Evolutionary conservation across 1,139 yeast species (phyloP).

Genomic region (Yamadazyma jaroonii): DNA sequence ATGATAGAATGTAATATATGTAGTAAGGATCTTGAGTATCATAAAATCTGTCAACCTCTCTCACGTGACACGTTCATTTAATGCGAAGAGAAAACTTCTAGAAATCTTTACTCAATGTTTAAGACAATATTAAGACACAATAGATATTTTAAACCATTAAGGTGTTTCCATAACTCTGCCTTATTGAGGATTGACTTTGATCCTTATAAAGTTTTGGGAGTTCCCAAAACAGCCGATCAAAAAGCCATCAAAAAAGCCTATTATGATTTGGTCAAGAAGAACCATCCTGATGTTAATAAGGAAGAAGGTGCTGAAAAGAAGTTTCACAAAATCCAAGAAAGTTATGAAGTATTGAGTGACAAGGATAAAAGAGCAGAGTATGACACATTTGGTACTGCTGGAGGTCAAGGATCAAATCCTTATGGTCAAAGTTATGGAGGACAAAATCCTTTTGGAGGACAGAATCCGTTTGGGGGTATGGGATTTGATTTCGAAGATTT

Average conservation of each 20-base stretch:
- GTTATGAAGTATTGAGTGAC: constrained; percentile 88
- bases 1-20: constrained; percentile 2
- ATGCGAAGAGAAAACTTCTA: constrained; percentile 1
- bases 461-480: constrained; percentile 40
- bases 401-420: constrained; percentile 54
- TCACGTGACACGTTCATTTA: background rate
- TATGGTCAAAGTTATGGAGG: constrained; percentile 44
- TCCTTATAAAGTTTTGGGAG: constrained; percentile 84
- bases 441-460: constrained; percentile 38
- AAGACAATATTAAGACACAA: background rate
- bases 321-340: constrained; percentile 91
- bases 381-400: constrained; percentile 83
- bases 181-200: constrained; percentile 44
- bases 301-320: constrained; percentile 82
- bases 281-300: constrained; percentile 95
- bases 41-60: background rate
- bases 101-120: constrained; percentile 2
- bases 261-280: constrained; percentile 88
- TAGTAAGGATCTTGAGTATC: background rate
- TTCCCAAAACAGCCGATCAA: constrained; percentile 66
- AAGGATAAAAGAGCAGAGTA: constrained; percentile 84
- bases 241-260: constrained; percentile 91
- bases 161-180: constrained; percentile 27
- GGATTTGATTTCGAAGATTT: constrained; percentile 82
- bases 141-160: background rate